Evolutionary conservation across 2,329 filamentous ascomycete genomes (phyloP), one percentile per base, ranked within the genome.

Genomic region (Cercospora sp.): DNA sequence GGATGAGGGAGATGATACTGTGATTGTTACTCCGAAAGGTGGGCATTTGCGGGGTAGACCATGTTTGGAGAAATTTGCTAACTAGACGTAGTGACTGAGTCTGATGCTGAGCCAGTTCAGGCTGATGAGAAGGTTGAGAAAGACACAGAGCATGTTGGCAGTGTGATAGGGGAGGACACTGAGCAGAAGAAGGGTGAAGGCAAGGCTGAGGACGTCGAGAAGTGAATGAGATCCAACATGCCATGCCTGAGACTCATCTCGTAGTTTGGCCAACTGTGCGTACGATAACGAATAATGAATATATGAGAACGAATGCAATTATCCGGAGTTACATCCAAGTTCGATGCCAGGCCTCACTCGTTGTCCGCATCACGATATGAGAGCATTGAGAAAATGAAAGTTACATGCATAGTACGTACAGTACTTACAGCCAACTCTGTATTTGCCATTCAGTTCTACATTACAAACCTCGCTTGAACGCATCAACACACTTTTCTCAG

Each of bases 391-490:
- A 40, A n/a, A n/a, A 3, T 40, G 16, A 40, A 3, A 40, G 37
- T 16, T 16, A 8, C 37, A n/a, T n/a, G 16, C 37, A 16, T 40
- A 40, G 37, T n/a, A 16, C 3, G 37, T n/a, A 40, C 16, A n/a
- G 6, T n/a, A 3, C 7, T 6, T 6, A 51, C 21, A 51, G 18
- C 45, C 43, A 12, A 6, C 43, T 5, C 21, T 12, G 4, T 1
- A 12, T 21, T 21, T 13, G 45, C 10, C 18, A 51, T 16, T 13
- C 18, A 13, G 7, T 6, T 51, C 12, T 51, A 12, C 18, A 21
- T 5, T 24, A 51, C 45, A 51, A 51, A 51, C 21, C 10, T 65
- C 63, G 67, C 67, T 69, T 55, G 60, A 69, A 69, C 67, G 67
- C 63, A 59, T 43, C 59, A 55, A 63, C 49, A 61, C 32, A 43